phyloP scores from a whole-genome alignment of 768 basidiomycete species.

The Pisolithus microcarpus region DNA sequence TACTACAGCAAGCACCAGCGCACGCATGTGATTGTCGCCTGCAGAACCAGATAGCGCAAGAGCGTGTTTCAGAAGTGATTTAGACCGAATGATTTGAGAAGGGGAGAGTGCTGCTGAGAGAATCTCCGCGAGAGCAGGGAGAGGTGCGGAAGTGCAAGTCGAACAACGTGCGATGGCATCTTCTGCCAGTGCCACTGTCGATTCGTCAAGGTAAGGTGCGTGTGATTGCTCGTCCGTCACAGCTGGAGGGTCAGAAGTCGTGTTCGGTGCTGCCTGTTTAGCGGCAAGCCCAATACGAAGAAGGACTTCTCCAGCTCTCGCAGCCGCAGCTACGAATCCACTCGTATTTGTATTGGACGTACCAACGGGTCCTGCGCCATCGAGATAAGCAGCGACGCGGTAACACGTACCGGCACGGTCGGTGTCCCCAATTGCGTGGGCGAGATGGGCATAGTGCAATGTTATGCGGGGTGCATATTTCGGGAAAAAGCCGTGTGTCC shows the following conservation, averaged over 20 bases:
- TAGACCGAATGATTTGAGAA: constrained; percentile 24
- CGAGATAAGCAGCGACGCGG: constrained; percentile 49
- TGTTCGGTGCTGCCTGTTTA: not conserved
- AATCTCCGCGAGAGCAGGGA: constrained; percentile 10
- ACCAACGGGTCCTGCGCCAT: constrained; percentile 26
- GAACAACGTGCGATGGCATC: constrained; percentile 23
- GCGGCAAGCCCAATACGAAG: constrained; percentile 40
- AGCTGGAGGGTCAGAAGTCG: not conserved
- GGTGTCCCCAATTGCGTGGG: constrained; percentile 53
- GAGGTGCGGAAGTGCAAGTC: constrained; percentile 13
- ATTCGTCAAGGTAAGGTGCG: constrained; percentile 9
- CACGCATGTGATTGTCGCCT: constrained; percentile 68
- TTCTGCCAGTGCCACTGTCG: constrained; percentile 15
- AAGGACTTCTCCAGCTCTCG: constrained; percentile 45
- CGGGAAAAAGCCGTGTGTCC: constrained; percentile 49
- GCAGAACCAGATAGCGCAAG: constrained; percentile 50
- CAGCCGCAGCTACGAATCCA: constrained; percentile 41
- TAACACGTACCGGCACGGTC: constrained; percentile 57
- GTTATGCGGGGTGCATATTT: constrained; percentile 56
- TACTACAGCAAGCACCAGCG: constrained; percentile 59
- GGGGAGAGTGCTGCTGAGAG: constrained; percentile 15
- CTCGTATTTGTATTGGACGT: constrained; percentile 10
- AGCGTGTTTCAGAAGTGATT: constrained; percentile 47
- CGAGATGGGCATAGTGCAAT: constrained; percentile 65
- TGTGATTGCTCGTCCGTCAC: constrained; percentile 2